Conservation (phyloP, 441 rosid genomes). For the Capsella rubella region DNA sequence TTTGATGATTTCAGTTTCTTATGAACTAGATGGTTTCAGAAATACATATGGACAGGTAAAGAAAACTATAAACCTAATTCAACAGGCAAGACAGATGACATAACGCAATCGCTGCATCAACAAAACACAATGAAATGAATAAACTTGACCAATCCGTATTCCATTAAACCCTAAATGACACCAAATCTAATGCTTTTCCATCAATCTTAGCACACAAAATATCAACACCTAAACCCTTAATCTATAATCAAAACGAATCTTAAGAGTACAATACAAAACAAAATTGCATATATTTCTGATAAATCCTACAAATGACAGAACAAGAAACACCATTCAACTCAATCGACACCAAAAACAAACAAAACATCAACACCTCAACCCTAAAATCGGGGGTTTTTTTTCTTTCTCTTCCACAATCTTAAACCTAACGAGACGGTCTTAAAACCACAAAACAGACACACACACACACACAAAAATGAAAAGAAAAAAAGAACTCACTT, state of each 20-base stretch:
- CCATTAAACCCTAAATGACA: conserved; percentile 30
- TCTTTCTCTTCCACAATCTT: not conserved
- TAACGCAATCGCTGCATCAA: conserved; percentile 6
- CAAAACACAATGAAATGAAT: conserved; percentile 12
- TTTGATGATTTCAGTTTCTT: conserved; percentile 20
- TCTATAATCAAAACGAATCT: conserved; percentile 13
- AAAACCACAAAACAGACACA: conserved; percentile 13
- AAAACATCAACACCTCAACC: too few relatives aligned
- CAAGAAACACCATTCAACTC: conserved; percentile 10
- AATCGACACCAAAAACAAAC: conserved; percentile 5
- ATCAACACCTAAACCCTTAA: not conserved
- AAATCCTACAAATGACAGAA: conserved; percentile 15
- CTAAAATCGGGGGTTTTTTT: not conserved
- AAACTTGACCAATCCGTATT: conserved; percentile 21
- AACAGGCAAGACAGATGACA: conserved; percentile 28
- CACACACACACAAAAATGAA: not conserved
- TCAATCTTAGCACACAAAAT: conserved; percentile 21
- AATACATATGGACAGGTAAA: conserved; percentile 9
- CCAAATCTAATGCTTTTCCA: not conserved
- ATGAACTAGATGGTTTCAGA: not conserved
- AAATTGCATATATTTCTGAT: not conserved
- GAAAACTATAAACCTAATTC: conserved; percentile 7
- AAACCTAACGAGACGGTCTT: conserved; percentile 2
- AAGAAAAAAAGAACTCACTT: conserved; percentile 48
- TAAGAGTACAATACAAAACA: not conserved